Evolutionary conservation across 192 early-diverging fungal genomes (phyloP).

Genomic region (Gaertneriomyces sp.): DNA sequence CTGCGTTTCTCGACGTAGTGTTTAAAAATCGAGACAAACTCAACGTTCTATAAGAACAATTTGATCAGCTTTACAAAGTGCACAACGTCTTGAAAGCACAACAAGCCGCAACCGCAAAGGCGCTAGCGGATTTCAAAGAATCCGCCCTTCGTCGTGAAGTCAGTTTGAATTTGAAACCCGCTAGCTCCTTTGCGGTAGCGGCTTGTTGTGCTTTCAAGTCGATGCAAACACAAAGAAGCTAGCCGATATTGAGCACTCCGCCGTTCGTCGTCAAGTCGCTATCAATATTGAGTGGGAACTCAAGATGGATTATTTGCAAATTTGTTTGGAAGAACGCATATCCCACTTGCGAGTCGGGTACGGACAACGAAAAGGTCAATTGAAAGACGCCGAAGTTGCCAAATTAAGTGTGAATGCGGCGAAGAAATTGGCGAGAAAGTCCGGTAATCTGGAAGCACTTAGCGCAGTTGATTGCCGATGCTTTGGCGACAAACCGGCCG

Average conservation of each 20-base stretch:
- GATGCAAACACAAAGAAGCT: too few relatives aligned
- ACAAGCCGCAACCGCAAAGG: too few relatives aligned
- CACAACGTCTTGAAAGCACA: too few relatives aligned
- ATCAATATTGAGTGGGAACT: slow-evolving; percentile 12
- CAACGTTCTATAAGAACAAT: too few relatives aligned
- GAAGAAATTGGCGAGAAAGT: not conserved
- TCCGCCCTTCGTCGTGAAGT: too few relatives aligned
- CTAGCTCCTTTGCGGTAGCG: too few relatives aligned
- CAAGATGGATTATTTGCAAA: slow-evolving; percentile 7
- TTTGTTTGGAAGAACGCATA: not conserved
- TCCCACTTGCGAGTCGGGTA: not conserved
- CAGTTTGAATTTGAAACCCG: too few relatives aligned
- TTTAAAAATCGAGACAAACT: slow-evolving; percentile 4
- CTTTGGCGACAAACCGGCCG: slow-evolving; percentile 6
- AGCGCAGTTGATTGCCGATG: not conserved
- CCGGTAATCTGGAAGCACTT: not conserved
- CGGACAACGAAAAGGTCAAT: slow-evolving; percentile 10
- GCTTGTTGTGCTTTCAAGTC: too few relatives aligned
- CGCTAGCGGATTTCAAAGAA: too few relatives aligned
- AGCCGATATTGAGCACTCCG: too few relatives aligned
- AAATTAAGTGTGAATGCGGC: not conserved
- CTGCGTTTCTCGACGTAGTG: slow-evolving; percentile 8
- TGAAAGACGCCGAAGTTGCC: not conserved
- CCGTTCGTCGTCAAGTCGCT: slow-evolving; percentile 6
- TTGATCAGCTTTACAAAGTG: too few relatives aligned